Evolutionary conservation across 2,329 filamentous ascomycete species (phyloP).

Genomic region (Didymella pinodella): DNA sequence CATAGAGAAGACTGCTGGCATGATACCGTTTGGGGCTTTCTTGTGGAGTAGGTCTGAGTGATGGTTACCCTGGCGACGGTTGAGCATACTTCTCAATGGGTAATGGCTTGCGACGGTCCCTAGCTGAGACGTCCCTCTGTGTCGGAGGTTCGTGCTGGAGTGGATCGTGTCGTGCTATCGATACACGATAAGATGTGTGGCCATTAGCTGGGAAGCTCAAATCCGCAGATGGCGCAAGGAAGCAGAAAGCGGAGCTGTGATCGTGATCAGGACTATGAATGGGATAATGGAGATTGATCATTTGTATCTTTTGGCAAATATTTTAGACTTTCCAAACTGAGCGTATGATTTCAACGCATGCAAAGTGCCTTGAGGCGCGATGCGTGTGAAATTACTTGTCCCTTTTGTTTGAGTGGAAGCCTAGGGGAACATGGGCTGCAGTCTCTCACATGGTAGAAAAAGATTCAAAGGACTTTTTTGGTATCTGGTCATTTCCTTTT

Average conservation of each 20-base stretch:
- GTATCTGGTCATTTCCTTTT: no score
- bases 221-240: slow-evolving; percentile 9
- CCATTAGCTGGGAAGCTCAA: slow-evolving; percentile 13
- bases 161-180: slow-evolving; percentile 15
- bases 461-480: no score
- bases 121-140: slow-evolving; percentile 27
- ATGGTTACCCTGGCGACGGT: slow-evolving; percentile 12
- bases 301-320: no score
- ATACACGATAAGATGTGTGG: slow-evolving; percentile 2
- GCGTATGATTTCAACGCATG: no score
- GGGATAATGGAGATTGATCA: no score
- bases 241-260: slow-evolving; percentile 21
- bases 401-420: no score
- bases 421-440: no score
- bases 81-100: slow-evolving; percentile 19
- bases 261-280: slow-evolving; percentile 16
- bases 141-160: slow-evolving; percentile 19
- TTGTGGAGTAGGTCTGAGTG: slow-evolving; percentile 53
- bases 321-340: no score
- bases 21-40: slow-evolving; percentile 63
- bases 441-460: no score
- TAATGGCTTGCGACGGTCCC: slow-evolving; percentile 23
- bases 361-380: no score
- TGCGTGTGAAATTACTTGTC: no score
- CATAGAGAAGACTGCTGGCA: slow-evolving; percentile 64